phyloP scores from a whole-genome alignment of 768 basidiomycete genomes.

The Mycena maculata region DNA sequence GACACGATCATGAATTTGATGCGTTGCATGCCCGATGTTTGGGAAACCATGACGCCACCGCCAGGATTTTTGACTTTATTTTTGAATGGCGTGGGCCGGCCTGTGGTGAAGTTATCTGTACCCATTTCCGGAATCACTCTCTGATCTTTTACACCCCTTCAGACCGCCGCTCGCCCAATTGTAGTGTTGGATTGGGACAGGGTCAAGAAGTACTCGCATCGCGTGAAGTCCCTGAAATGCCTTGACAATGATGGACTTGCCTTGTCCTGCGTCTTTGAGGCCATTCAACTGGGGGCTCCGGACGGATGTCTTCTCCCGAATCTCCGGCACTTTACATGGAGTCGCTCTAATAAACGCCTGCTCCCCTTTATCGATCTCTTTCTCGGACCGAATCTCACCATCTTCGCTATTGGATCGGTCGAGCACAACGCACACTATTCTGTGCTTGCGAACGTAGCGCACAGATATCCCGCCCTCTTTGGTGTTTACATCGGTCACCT shows the following conservation, averaged over 20 bases:
- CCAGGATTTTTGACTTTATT: neutral
- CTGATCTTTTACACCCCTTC: neutral
- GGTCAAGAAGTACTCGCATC: neutral
- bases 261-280: neutral
- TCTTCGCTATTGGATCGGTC: neutral
- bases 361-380: conserved; percentile 3
- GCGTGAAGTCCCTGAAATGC: neutral
- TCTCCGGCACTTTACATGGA: neutral
- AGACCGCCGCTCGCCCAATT: neutral
- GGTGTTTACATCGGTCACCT: neutral
- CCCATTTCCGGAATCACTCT: neutral
- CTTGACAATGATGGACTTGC: neutral
- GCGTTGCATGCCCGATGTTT: conserved; percentile 6
- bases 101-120: neutral
- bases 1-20: neutral
- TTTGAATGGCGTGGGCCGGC: neutral
- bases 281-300: neutral
- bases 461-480: neutral
- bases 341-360: neutral
- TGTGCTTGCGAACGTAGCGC: neutral
- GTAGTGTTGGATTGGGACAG: conserved; percentile 1
- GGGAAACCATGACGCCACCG: neutral
- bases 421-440: neutral
- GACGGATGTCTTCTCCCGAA: neutral
- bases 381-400: neutral